Percentiles rank a stretch among this genome's conserved stretches.
phyloP scores from a whole-genome alignment of 371 early-diverging fungal species.

The Batkoa obscura region DNA sequence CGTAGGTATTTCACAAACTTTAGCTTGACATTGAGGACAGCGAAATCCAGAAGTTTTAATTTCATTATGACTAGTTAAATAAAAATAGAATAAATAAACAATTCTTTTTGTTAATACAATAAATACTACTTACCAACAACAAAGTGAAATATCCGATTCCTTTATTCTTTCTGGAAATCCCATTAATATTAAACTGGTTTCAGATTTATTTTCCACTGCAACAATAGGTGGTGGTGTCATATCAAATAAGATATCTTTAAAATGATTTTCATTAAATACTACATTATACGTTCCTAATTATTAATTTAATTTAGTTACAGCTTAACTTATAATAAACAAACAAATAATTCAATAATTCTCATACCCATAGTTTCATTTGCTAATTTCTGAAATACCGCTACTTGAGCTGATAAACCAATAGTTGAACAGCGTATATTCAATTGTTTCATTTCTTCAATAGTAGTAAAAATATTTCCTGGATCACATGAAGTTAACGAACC shows the following conservation, averaged over 20 bases:
- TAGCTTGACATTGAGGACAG: slow-evolving; percentile 73
- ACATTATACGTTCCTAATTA: slow-evolving; percentile 57
- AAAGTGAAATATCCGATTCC: slow-evolving; percentile 45
- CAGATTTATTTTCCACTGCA: slow-evolving; percentile 24
- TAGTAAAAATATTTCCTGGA: slow-evolving; percentile 73
- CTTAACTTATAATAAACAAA: neutral
- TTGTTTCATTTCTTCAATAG: slow-evolving; percentile 37
- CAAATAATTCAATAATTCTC: neutral
- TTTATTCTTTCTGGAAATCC: slow-evolving; percentile 62
- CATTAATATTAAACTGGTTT: slow-evolving; percentile 63
- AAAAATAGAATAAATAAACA: too few relatives aligned
- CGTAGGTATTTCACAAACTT: slow-evolving; percentile 75
- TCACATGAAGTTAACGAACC: slow-evolving; percentile 84
- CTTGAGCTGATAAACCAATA: slow-evolving; percentile 77
- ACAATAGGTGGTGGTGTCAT: slow-evolving; percentile 67
- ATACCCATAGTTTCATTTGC: slow-evolving; percentile 56
- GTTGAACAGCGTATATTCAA: slow-evolving; percentile 65
- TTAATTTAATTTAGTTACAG: neutral
- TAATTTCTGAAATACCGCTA: slow-evolving; percentile 58
- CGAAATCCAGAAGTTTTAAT: slow-evolving; percentile 57
- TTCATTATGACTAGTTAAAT: slow-evolving; percentile 40
- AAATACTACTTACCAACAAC: slow-evolving; percentile 44
- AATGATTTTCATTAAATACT: slow-evolving; percentile 63
- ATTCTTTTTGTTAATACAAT: too few relatives aligned
- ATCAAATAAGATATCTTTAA: slow-evolving; percentile 56